Evolutionary conservation across 2,329 filamentous ascomycete species (phyloP).

Genomic region (Fusarium sp.): DNA sequence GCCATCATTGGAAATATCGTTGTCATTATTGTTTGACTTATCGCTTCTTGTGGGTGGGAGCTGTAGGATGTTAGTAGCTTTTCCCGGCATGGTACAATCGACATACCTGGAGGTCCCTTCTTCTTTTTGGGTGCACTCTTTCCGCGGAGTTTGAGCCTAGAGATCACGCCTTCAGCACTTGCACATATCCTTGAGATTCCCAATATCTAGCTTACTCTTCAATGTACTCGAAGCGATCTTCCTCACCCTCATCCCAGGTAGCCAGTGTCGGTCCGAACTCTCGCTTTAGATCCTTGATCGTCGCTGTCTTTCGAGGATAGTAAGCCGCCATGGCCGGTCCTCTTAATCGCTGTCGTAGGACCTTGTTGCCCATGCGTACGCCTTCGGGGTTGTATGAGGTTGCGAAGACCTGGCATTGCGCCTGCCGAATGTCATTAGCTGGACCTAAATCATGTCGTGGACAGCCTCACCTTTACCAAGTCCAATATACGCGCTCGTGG

Average conservation of each 20-base stretch:
- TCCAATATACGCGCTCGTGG: constrained; percentile 70
- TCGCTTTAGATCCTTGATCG: constrained; percentile 76
- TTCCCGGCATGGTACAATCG: no score
- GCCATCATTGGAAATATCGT: constrained; percentile 18
- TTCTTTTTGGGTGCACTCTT: constrained; percentile 94
- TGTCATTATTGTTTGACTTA: constrained; percentile 30
- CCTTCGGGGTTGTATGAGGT: constrained; percentile 88
- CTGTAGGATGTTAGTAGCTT: constrained; percentile 34
- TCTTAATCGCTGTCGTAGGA: constrained; percentile 85
- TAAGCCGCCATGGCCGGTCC: constrained; percentile 87
- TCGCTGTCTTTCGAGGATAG: constrained; percentile 80
- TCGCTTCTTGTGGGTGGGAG: constrained; percentile 44
- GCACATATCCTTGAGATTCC: not conserved
- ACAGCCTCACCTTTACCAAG: constrained; percentile 74
- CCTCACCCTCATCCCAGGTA: constrained; percentile 77
- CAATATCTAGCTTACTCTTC: constrained; percentile 60
- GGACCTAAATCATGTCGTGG: not conserved
- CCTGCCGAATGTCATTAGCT: constrained; percentile 58
- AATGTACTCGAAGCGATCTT: constrained; percentile 80
- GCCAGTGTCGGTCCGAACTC: constrained; percentile 72
- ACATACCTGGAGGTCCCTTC: constrained; percentile 58
- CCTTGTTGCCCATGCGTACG: constrained; percentile 86
- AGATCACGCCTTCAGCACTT: constrained; percentile 41
- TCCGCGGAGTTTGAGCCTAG: constrained; percentile 77
- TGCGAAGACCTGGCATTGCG: constrained; percentile 90